Evolutionary conservation across 2,329 filamentous ascomycete genomes (phyloP), one percentile per base, ranked within the genome.

Genomic region (Coniochaeta ligniaria): DNA sequence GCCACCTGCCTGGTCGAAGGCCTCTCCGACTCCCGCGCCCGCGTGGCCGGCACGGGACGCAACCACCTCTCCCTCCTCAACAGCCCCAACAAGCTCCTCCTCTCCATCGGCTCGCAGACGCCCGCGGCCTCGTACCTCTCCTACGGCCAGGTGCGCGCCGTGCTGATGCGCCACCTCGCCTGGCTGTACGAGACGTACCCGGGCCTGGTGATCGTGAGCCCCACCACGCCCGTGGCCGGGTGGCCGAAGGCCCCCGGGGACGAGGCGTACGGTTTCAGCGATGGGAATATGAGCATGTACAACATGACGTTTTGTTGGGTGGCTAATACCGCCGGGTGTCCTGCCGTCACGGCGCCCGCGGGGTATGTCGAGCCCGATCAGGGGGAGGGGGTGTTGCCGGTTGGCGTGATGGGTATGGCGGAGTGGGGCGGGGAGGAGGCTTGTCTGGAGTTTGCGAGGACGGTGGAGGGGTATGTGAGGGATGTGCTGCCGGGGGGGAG

Each of bases 221-320:
- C 93, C 0, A 92, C 91, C 1, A 84, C 85, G 3, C 90, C 92
- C 0, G 83, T 89, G 62, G 80, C 85, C 0, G 92, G 92, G 12
- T 96, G 90, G 89, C 83, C 83, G 47, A 85, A 87, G 26, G 62
- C 72, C 12, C 73, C 79, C 1, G 80, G 77, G 9, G 87, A 90
- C 45, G 77, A 86, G 17, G 76, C 76, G n/a, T 86, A 92, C 68
- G 93, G 93, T 2, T 78, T 91, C 65, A 87, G 82, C 41, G 89
- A 97, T 71, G 87, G 82, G 0, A 92, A 95, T 70, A 79, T 76
- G 63, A 87, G 85, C 17, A 77, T 96, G n/a, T 79, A 83, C 28
- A 90, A 84, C 69, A 96, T 96, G 91, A 85, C 88, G 72, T 96
- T 91, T 74, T 86, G 90, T 17, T 96, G 90, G 83, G 74, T 96